phyloP scores from a whole-genome alignment of 768 basidiomycete genomes.

The Mrakia frigida region DNA sequence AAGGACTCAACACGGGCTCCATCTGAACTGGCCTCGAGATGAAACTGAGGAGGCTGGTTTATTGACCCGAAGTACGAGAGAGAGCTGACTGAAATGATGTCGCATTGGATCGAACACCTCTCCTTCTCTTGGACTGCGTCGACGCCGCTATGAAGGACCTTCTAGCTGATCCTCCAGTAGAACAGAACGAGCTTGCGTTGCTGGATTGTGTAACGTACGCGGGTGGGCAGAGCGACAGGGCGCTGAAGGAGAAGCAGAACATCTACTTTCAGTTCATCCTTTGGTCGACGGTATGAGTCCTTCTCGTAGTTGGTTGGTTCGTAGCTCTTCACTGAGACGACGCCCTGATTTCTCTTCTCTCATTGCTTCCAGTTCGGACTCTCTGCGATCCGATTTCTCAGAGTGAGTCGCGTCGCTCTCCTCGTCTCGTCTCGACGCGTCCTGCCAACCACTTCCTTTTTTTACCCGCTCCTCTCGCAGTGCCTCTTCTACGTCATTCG shows the following conservation, averaged over 20 bases:
- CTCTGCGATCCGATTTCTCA: slow-evolving; percentile 64
- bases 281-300: slow-evolving; percentile 55
- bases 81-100: too few species aligned
- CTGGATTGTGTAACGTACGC: slow-evolving; percentile 41
- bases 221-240: slow-evolving; percentile 47
- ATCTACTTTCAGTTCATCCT: slow-evolving; percentile 71
- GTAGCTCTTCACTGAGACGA: not conserved
- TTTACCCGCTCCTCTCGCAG: slow-evolving; percentile 46
- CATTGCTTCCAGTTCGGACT: slow-evolving; percentile 51
- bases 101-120: slow-evolving; percentile 36
- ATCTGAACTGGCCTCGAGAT: too few species aligned
- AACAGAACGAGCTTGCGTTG: slow-evolving; percentile 57
- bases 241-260: slow-evolving; percentile 51
- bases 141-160: slow-evolving; percentile 27
- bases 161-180: not conserved
- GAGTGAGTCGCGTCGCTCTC: slow-evolving; percentile 53
- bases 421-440: not conserved
- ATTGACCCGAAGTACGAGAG: too few species aligned
- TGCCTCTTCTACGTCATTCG: slow-evolving; percentile 78
- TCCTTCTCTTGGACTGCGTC: slow-evolving; percentile 38
- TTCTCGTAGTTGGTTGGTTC: not conserved
- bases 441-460: slow-evolving; percentile 21
- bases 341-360: not conserved
- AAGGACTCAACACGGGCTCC: too few species aligned
- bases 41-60: too few species aligned